These are phyloP conservation scores for Leccinellum albellum DNA, from an alignment of 768 basidiomycete genomes.

Conservation along the genomic window DNA sequence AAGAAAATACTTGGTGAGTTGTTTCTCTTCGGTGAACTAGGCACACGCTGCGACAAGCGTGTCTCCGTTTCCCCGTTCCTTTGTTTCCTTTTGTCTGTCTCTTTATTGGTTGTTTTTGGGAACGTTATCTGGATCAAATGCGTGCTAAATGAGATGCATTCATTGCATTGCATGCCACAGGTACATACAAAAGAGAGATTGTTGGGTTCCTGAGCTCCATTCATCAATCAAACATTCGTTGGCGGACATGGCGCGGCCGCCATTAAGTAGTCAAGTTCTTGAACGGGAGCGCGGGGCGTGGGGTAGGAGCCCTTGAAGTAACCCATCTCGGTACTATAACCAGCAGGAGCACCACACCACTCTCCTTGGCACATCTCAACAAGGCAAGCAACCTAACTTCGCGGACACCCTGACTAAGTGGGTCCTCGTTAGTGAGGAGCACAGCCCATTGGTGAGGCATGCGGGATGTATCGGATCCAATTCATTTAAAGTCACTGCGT, in stretches of 20 bases:
- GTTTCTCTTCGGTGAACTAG: background rate
- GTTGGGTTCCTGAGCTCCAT: background rate
- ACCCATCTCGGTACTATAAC: background rate
- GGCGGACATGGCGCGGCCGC: background rate
- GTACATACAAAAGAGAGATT: background rate
- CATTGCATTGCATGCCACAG: background rate
- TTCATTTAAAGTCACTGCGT: background rate
- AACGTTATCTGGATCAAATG: background rate
- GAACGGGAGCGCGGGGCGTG: background rate
- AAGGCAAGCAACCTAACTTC: background rate
- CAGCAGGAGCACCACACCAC: background rate
- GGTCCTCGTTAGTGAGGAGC: background rate
- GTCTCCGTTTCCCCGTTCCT: background rate
- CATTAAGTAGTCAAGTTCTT: background rate
- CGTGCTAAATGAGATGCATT: background rate
- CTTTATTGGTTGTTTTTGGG: background rate
- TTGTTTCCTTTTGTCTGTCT: background rate
- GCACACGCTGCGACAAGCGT: background rate
- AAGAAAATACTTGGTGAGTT: background rate
- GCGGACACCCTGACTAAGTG: background rate
- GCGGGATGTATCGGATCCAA: background rate
- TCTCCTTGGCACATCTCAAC: background rate
- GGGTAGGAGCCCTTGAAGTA: background rate
- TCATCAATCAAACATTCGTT: background rate
- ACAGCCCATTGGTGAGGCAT: background rate